Conservation (phyloP, 2,329 filamentous ascomycete genomes). For the Diaporthe sp. region DNA sequence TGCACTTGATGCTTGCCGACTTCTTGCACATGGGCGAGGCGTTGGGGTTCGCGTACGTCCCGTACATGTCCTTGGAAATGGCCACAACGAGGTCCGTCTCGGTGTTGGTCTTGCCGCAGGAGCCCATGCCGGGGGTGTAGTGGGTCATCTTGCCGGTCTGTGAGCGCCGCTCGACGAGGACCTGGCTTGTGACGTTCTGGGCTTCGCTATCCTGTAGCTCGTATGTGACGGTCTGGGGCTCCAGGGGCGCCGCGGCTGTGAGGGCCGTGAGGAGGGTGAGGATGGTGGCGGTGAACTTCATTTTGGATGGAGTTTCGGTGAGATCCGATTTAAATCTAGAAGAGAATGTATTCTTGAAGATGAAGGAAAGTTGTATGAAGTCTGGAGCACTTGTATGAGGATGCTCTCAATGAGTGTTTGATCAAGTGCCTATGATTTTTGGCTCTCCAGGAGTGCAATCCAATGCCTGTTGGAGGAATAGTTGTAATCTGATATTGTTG, state of each 20-base stretch:
- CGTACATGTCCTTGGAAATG: slow-evolving; percentile 21
- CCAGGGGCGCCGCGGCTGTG: slow-evolving; percentile 9
- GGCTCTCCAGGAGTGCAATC: slow-evolving; percentile 9
- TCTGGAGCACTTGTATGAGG: neutral
- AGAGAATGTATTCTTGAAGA: neutral
- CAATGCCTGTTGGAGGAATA: slow-evolving; percentile 18
- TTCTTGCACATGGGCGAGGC: slow-evolving; percentile 30
- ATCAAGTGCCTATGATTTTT: neutral
- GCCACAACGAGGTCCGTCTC: slow-evolving; percentile 32
- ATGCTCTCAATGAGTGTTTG: neutral
- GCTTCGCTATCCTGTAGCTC: neutral
- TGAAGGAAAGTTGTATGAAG: neutral
- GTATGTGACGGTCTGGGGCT: neutral
- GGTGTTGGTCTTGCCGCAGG: slow-evolving; percentile 30
- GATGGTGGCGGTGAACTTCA: slow-evolving; percentile 16
- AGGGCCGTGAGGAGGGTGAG: slow-evolving; percentile 18
- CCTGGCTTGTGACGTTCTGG: neutral
- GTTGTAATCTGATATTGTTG: neutral
- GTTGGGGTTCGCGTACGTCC: slow-evolving; percentile 33
- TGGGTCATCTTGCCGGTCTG: slow-evolving; percentile 34
- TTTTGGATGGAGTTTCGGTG: neutral
- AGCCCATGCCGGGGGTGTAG: slow-evolving; percentile 29
- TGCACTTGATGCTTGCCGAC: slow-evolving; percentile 22
- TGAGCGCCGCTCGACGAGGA: neutral
- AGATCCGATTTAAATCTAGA: neutral